Percentiles rank a stretch among this genome's conserved stretches.
Evolutionary conservation across 495 filamentous ascomycete species (phyloP).

Genomic region (Xylaria sp.): DNA sequence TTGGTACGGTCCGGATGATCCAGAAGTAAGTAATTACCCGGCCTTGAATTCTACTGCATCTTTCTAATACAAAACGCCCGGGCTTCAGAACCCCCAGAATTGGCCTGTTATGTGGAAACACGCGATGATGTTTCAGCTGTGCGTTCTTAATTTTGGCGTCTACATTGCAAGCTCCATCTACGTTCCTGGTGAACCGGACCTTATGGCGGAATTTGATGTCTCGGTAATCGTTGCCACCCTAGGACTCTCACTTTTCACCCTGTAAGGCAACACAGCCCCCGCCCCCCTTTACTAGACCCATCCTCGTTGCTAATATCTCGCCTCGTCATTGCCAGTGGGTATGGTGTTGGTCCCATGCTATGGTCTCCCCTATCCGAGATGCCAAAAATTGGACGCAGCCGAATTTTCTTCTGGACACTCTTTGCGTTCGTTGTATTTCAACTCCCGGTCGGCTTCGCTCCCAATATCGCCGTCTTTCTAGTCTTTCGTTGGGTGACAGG

Average conservation of each 20-base stretch:
- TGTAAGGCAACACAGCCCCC: constrained; percentile 39
- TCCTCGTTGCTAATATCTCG: not conserved
- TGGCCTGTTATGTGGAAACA: constrained; percentile 32
- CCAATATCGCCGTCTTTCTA: constrained; percentile 38
- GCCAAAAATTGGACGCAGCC: constrained; percentile 35
- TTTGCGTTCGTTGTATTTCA: constrained; percentile 38
- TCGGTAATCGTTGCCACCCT: constrained; percentile 52
- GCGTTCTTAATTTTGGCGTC: constrained; percentile 38
- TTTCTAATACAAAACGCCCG: not conserved
- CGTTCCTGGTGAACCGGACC: constrained; percentile 42
- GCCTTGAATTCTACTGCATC: not conserved
- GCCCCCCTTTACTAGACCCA: not conserved
- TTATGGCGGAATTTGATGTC: constrained; percentile 51
- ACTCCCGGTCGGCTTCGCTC: constrained; percentile 35
- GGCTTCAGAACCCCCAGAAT: constrained; percentile 38
- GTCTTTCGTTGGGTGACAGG: constrained; percentile 37
- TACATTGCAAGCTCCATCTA: constrained; percentile 52
- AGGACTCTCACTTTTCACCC: constrained; percentile 57
- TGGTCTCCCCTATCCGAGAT: constrained; percentile 45
- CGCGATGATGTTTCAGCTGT: constrained; percentile 31
- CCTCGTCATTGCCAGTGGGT: constrained; percentile 28
- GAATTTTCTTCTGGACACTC: constrained; percentile 41
- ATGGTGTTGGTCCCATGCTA: constrained; percentile 43
- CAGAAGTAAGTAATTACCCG: constrained; percentile 28
- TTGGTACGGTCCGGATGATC: constrained; percentile 38